These are phyloP conservation scores for Trichocladium uniseriatum DNA, from an alignment of 495 filamentous ascomycete species.

Conservation along the genomic window DNA sequence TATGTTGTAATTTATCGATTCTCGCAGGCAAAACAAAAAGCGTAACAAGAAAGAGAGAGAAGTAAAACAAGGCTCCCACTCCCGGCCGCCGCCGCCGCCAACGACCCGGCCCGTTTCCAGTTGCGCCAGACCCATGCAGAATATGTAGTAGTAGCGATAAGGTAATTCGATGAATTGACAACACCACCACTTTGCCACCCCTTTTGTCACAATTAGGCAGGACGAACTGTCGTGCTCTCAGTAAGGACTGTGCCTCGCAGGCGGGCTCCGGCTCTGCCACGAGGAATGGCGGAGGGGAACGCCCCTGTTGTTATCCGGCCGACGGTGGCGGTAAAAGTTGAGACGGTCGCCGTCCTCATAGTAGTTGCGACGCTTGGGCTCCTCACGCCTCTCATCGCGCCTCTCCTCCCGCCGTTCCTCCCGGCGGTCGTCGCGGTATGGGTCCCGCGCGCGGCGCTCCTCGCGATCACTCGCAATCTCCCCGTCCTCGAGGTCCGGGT, in stretches of 20 bases:
- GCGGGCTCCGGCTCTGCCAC: constrained; percentile 27
- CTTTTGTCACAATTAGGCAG: too few relatives aligned
- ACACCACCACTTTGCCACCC: background rate
- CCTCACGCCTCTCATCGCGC: constrained; percentile 28
- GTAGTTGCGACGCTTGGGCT: constrained; percentile 23
- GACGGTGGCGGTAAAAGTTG: constrained; percentile 28
- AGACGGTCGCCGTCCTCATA: constrained; percentile 29
- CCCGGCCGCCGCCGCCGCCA: too few relatives aligned
- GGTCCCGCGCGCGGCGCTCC: constrained; percentile 28
- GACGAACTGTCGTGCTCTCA: too few relatives aligned
- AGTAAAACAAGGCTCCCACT: background rate
- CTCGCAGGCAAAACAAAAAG: background rate
- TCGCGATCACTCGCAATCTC: constrained; percentile 30
- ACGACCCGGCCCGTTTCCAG: background rate
- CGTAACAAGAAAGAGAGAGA: background rate
- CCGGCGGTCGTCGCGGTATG: constrained; percentile 27
- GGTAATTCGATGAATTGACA: background rate
- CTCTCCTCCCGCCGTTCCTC: constrained; percentile 19
- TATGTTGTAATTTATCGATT: background rate
- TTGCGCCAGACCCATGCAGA: background rate
- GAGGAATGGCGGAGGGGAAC: constrained; percentile 20
- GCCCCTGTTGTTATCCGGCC: constrained; percentile 19
- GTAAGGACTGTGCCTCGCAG: constrained; percentile 24
- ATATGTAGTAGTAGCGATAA: background rate
- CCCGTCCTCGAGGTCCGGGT: constrained; percentile 27